Evolutionary conservation across 495 filamentous ascomycete species (phyloP).

Genomic region (Staphylotrichum tortipilum): DNA sequence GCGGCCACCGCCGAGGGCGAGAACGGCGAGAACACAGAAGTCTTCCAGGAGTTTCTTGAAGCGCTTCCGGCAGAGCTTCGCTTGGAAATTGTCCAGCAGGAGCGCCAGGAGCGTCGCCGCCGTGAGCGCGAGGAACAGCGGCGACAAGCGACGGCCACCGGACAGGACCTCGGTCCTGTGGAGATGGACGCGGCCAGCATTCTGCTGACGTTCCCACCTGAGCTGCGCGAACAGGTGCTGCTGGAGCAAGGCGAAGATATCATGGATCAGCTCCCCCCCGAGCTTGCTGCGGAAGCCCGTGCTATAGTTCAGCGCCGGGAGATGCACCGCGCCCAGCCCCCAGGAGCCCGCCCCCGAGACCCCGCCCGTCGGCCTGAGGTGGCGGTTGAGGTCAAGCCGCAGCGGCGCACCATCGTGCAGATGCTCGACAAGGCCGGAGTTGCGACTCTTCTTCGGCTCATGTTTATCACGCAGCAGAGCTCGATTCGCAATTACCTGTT

Average conservation of each 20-base stretch:
- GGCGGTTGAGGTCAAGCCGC: slow-evolving; percentile 47
- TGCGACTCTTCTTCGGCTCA: slow-evolving; percentile 84
- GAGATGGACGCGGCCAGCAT: slow-evolving; percentile 95
- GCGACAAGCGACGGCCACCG: slow-evolving; percentile 43
- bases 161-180: slow-evolving; percentile 49
- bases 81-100: slow-evolving; percentile 79
- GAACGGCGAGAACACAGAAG: slow-evolving; percentile 79
- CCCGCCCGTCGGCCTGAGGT: slow-evolving; percentile 21
- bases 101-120: slow-evolving; percentile 79
- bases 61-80: slow-evolving; percentile 86
- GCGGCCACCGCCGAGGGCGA: slow-evolving; percentile 58
- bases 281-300: slow-evolving; percentile 78
- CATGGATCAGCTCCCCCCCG: slow-evolving; percentile 73
- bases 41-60: slow-evolving; percentile 89
- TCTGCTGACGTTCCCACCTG: slow-evolving; percentile 79
- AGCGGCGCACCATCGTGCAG: slow-evolving; percentile 74
- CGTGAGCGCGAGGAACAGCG: slow-evolving; percentile 71
- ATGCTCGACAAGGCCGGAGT: slow-evolving; percentile 95
- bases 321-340: slow-evolving; percentile 15
- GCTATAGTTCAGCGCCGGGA: slow-evolving; percentile 35
- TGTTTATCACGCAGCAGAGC: slow-evolving; percentile 90
- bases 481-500: slow-evolving; percentile 68
- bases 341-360: slow-evolving; percentile 20
- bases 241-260: slow-evolving; percentile 87
- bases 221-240: slow-evolving; percentile 74